Percentiles rank a stretch among this genome's conserved stretches.
phyloP scores from a whole-genome alignment of 441 rosid species.

The Aleurites moluccanus region DNA sequence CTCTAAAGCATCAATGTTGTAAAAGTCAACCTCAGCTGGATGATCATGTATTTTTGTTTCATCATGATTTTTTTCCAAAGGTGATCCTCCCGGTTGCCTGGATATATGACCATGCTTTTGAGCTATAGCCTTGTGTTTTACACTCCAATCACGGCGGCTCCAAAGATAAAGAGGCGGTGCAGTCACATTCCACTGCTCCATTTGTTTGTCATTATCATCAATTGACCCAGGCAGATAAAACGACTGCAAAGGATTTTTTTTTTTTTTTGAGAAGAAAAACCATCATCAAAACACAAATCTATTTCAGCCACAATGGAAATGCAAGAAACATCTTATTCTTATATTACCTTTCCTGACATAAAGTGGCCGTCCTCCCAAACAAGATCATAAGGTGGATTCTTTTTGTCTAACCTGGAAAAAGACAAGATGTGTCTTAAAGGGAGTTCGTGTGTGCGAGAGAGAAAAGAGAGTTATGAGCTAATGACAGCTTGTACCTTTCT shows the following conservation, averaged over 20 bases:
- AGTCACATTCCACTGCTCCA: conserved; percentile 73
- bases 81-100: conserved; percentile 19
- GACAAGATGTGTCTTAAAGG: conserved; percentile 11
- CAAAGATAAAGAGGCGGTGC: conserved; percentile 86
- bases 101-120: conserved; percentile 52
- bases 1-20: conserved; percentile 14
- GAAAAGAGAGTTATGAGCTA: conserved; percentile 18
- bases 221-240: conserved; percentile 93
- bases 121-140: conserved; percentile 58
- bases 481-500: conserved; percentile 48
- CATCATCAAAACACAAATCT: neutral
- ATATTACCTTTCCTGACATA: conserved; percentile 76
- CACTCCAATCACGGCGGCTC: conserved; percentile 70
- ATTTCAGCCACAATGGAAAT: conserved; percentile 7
- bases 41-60: conserved; percentile 25
- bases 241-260: conserved; percentile 48
- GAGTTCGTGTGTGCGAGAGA: neutral
- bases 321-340: conserved; percentile 7
- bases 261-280: neutral
- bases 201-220: conserved; percentile 63
- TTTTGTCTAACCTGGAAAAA: conserved; percentile 67
- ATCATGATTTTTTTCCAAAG: conserved; percentile 15
- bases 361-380: conserved; percentile 68
- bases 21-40: conserved; percentile 23
- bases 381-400: conserved; percentile 63